A percentile compares a stretch with the other conserved stretches of the same genome.
Conservation (phyloP, 768 basidiomycete species). For the Tylopilus sp. region DNA sequence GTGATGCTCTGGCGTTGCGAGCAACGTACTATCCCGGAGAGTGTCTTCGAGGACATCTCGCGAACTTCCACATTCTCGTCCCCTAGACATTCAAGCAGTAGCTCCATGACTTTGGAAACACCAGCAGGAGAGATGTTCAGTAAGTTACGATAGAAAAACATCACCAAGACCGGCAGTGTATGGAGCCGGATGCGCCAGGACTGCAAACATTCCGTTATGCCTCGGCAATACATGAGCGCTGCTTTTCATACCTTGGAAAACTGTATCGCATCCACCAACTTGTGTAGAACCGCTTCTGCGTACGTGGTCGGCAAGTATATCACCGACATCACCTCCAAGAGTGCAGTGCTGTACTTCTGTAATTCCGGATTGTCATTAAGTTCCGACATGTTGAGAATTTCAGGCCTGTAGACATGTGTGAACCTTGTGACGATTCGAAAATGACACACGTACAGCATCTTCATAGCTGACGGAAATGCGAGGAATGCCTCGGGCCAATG, state of each 20-base stretch:
- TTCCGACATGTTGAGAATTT: constrained; percentile 87
- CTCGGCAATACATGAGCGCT: constrained; percentile 1
- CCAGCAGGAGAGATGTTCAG: constrained; percentile 67
- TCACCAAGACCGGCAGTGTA: constrained; percentile 81
- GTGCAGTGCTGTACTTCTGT: constrained; percentile 75
- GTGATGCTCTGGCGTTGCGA: constrained; percentile 87
- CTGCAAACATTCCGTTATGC: constrained; percentile 36
- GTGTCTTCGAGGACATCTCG: constrained; percentile 82
- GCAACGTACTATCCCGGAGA: constrained; percentile 84
- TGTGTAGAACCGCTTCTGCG: constrained; percentile 54
- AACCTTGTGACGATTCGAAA: background rate
- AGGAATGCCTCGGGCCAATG: constrained; percentile 72
- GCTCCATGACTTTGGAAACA: constrained; percentile 73
- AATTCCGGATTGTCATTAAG: constrained; percentile 82
- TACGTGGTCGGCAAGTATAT: constrained; percentile 70
- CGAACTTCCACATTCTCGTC: constrained; percentile 94
- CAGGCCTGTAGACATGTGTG: constrained; percentile 52
- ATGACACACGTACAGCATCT: constrained; percentile 60
- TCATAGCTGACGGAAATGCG: constrained; percentile 73
- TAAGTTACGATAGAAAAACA: constrained; percentile 90
- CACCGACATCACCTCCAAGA: constrained; percentile 79
- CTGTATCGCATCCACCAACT: constrained; percentile 70
- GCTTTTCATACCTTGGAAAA: constrained; percentile 60
- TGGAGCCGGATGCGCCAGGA: constrained; percentile 90
- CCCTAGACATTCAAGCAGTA: constrained; percentile 75